Conservation (phyloP, 768 basidiomycete species). For the Lactifluus piperatus region DNA sequence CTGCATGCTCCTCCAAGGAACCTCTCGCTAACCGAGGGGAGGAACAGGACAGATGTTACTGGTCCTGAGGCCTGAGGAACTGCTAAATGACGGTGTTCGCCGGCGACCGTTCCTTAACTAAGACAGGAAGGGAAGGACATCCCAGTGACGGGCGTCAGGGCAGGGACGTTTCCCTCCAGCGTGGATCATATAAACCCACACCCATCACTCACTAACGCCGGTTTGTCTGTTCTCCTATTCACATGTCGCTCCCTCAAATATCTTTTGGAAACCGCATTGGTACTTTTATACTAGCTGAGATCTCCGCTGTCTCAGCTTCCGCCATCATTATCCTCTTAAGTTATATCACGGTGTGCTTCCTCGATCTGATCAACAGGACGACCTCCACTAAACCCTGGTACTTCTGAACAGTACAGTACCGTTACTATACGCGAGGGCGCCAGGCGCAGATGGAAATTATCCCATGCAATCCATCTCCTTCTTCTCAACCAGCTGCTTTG, state of each 20-base stretch:
- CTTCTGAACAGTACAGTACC: constrained; percentile 19
- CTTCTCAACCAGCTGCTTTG: constrained; percentile 25
- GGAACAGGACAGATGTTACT: too few relatives aligned
- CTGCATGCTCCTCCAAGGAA: too few relatives aligned
- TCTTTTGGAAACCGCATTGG: constrained; percentile 23
- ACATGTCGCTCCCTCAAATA: constrained; percentile 6
- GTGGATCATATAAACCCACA: too few relatives aligned
- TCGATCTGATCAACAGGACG: not conserved
- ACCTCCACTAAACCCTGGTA: not conserved
- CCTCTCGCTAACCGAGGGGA: too few relatives aligned
- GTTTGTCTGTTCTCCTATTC: not conserved
- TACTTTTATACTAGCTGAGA: constrained; percentile 23
- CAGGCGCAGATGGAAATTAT: constrained; percentile 16
- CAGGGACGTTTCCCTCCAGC: too few relatives aligned
- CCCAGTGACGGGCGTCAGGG: too few relatives aligned
- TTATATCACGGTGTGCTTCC: constrained; percentile 22
- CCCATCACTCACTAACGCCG: not conserved
- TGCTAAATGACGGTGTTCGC: too few relatives aligned
- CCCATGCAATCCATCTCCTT: constrained; percentile 25
- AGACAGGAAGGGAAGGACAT: too few relatives aligned
- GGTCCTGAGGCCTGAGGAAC: too few relatives aligned
- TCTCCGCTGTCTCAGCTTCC: constrained; percentile 23
- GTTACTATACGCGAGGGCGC: constrained; percentile 17
- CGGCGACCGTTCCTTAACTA: too few relatives aligned
- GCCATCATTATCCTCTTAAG: constrained; percentile 19